A percentile compares a stretch with the other conserved stretches of the same genome.
Conservation (phyloP, 2,329 filamentous ascomycete genomes). For the Fusarium austroafricanum region DNA sequence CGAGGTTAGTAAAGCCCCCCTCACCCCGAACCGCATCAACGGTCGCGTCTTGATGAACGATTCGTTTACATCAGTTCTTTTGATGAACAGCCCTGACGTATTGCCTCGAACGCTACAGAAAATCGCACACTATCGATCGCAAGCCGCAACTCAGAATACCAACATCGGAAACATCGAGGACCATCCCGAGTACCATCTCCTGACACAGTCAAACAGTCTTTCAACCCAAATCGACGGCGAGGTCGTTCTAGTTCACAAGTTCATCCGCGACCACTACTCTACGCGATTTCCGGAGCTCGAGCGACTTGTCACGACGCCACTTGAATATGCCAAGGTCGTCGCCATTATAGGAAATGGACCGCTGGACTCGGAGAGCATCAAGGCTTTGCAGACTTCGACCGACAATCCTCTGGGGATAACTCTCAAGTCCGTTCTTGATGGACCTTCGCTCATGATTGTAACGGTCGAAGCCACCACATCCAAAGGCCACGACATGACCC, state of each 20-base stretch:
- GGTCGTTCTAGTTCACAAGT: slow-evolving; percentile 93
- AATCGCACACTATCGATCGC: slow-evolving; percentile 80
- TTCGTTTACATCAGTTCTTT: slow-evolving; percentile 71
- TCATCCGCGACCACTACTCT: slow-evolving; percentile 95
- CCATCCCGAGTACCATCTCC: slow-evolving; percentile 88
- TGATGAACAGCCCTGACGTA: slow-evolving; percentile 75
- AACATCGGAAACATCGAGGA: slow-evolving; percentile 88
- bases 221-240: slow-evolving; percentile 95
- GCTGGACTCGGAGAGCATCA: slow-evolving; percentile 83
- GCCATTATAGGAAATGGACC: slow-evolving; percentile 93
- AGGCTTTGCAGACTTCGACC: slow-evolving; percentile 77
- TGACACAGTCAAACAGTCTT: slow-evolving; percentile 88
- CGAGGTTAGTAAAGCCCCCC: slow-evolving; percentile 71
- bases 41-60: slow-evolving; percentile 44
- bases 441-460: slow-evolving; percentile 93
- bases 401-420: slow-evolving; percentile 82
- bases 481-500: slow-evolving; percentile 79
- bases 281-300: slow-evolving; percentile 94
- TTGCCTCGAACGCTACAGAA: slow-evolving; percentile 70
- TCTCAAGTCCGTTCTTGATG: slow-evolving; percentile 84
- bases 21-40: slow-evolving; percentile 37
- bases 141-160: slow-evolving; percentile 72
- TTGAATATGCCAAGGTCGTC: slow-evolving; percentile 96
- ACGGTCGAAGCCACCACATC: slow-evolving; percentile 94
- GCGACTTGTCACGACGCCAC: slow-evolving; percentile 85